These are phyloP conservation scores for Hirschfeldia incana DNA, from an alignment of 345 rosid species.

Conservation along the genomic window DNA sequence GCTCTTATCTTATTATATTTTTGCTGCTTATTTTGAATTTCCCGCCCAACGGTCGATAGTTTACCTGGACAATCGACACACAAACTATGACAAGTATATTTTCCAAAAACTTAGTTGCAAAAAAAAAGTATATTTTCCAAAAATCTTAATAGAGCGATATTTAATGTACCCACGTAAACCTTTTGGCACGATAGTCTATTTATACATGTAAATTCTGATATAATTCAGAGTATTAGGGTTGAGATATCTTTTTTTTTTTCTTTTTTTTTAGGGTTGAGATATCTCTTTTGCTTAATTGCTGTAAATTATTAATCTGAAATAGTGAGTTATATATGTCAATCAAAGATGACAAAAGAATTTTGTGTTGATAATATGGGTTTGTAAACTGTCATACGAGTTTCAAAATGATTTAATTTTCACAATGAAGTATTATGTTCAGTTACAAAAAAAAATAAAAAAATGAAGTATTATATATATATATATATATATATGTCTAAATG, in stretches of 20 bases:
- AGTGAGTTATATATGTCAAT: neutral
- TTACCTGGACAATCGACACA: slow-evolving; percentile 28
- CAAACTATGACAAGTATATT: slow-evolving; percentile 4
- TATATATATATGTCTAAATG: no score
- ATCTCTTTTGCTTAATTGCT: neutral
- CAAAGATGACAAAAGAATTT: neutral
- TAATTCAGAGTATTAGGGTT: neutral
- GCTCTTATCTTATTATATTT: slow-evolving; percentile 18
- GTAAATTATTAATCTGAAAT: neutral
- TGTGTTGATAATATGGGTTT: neutral
- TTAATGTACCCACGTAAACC: neutral
- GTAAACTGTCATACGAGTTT: neutral
- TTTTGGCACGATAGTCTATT: neutral
- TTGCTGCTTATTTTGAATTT: slow-evolving; percentile 36
- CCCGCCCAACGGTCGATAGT: slow-evolving; percentile 35
- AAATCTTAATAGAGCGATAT: neutral
- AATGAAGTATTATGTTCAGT: neutral
- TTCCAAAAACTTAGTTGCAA: no score
- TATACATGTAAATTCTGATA: neutral
- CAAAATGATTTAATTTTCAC: neutral
- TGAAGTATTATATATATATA: no score
- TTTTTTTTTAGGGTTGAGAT: neutral
- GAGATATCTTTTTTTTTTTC: neutral
- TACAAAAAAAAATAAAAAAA: no score
- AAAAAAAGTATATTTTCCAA: neutral